phyloP scores from a whole-genome alignment of 2,329 filamentous ascomycete species.

The Blastomyces parvus region DNA sequence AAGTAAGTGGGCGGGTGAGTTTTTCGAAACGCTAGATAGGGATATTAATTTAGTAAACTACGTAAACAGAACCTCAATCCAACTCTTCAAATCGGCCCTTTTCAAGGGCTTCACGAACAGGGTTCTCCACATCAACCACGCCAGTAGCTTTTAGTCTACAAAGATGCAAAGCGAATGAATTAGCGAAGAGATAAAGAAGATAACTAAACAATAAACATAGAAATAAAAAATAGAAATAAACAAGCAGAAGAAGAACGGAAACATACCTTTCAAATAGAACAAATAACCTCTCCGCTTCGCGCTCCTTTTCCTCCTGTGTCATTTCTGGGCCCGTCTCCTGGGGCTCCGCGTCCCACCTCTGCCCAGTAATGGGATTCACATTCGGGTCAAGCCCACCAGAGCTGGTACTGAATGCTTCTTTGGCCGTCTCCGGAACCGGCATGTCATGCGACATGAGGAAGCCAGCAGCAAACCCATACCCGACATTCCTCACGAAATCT shows the following conservation, averaged over 20 bases:
- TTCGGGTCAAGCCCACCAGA: conserved; percentile 29
- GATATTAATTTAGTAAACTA: neutral
- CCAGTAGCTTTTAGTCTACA: conserved; percentile 60
- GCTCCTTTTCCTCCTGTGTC: conserved; percentile 84
- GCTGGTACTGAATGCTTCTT: conserved; percentile 44
- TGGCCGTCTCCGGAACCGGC: conserved; percentile 57
- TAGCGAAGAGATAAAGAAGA: neutral
- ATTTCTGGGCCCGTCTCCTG: conserved; percentile 56
- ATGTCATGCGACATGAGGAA: conserved; percentile 81
- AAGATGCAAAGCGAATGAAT: neutral
- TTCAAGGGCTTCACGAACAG: conserved; percentile 58
- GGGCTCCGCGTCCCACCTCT: conserved; percentile 61
- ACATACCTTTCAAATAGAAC: conserved; percentile 75
- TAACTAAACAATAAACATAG: too few species aligned
- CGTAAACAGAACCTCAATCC: conserved; percentile 31
- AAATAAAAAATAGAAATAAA: neutral
- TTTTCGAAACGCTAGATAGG: neutral
- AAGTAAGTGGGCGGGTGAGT: neutral
- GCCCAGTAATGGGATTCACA: conserved; percentile 80
- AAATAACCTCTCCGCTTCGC: conserved; percentile 81
- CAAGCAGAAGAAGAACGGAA: conserved; percentile 3
- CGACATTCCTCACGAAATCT: conserved; percentile 80
- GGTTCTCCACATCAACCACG: conserved; percentile 68
- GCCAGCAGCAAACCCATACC: conserved; percentile 87
- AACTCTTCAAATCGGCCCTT: conserved; percentile 65